Conservation (phyloP, 306 rosid genomes). For the Carpinus fangiana region DNA sequence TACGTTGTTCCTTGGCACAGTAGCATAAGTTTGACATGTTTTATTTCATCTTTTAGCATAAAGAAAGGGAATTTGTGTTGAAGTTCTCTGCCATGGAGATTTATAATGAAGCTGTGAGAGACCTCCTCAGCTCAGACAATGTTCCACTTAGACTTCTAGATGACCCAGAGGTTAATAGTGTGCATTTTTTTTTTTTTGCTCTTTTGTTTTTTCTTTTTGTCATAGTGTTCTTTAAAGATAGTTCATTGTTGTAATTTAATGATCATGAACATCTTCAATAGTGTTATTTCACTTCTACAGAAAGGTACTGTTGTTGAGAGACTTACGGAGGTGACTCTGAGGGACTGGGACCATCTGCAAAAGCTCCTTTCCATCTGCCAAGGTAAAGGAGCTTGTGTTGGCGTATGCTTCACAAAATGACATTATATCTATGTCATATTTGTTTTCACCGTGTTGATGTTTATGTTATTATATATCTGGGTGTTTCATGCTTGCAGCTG, state of each 20-base stretch:
- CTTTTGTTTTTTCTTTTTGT: not conserved
- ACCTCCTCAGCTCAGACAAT: slow-evolving; percentile 59
- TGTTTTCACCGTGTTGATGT: not conserved
- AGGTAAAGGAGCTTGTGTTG: slow-evolving; percentile 40
- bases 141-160: slow-evolving; percentile 74
- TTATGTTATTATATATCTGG: not conserved
- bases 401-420: not conserved
- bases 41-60: slow-evolving; percentile 51
- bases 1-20: not conserved
- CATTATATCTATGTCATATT: not conserved
- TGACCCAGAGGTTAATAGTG: slow-evolving; percentile 76
- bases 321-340: slow-evolving; percentile 72
- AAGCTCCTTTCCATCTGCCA: slow-evolving; percentile 68
- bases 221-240: not conserved
- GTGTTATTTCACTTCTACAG: slow-evolving; percentile 39
- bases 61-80: slow-evolving; percentile 62
- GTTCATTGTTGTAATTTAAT: slow-evolving; percentile 19
- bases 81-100: slow-evolving; percentile 95
- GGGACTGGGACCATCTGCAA: slow-evolving; percentile 56
- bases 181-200: not conserved
- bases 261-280: slow-evolving; percentile 9
- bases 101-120: slow-evolving; percentile 85
- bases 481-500: slow-evolving; percentile 50
- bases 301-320: slow-evolving; percentile 83
- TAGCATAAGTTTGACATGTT: slow-evolving; percentile 27